Base-by-base conservation (phyloP, 139 green algal genomes). In the Dunaliella sp. region DNA sequence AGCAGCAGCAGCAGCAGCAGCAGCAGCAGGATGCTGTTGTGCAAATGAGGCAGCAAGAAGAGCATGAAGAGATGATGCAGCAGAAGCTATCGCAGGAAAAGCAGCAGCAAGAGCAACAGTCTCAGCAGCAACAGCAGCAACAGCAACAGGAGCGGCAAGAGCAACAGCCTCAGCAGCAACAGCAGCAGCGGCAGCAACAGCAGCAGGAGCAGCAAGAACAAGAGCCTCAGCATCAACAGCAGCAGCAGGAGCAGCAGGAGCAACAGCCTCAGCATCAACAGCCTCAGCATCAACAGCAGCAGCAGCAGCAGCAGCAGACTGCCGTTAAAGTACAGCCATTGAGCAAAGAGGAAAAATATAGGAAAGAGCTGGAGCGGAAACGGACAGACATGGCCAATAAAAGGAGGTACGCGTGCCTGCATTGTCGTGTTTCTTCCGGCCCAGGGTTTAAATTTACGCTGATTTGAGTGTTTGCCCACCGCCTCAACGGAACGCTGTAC, bases 251-350 rank as follows among this genome's bases (percentile, higher is more conserved):
- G 31, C 32, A 48, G 33, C 77, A 82, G 77, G 28, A 48, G 33
- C 26, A 82, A 31, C 77, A 48, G 31, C 26, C 12, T 2, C 77
- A 82, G 77, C 77, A 16, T 25, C 34, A 48, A 33, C 77, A 82
- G 31, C 77, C 38, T 25, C 77, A 48, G 26, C 31, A 38, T 25
- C 77, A 82, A 31, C 77, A 82, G 77, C 77, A 82, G 77, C 77
- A 38, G 34, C 77, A 82, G 77, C 77, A 33, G 77, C 77, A 58
- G 77, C 77, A 65, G 38, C 38, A 76, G 80, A 30, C 48, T 26
- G 48, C n/a, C n/a, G n/a, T n/a, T n/a, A n/a, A n/a, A n/a, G n/a
- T n/a, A n/a, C n/a, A n/a, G n/a, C n/a, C n/a, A n/a, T n/a, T n/a
- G n/a, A n/a, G n/a, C n/a, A n/a, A n/a, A n/a, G n/a, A n/a, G n/a